Conservation (phyloP, 805 yeast genomes). For the Ascoidea rubescens region DNA sequence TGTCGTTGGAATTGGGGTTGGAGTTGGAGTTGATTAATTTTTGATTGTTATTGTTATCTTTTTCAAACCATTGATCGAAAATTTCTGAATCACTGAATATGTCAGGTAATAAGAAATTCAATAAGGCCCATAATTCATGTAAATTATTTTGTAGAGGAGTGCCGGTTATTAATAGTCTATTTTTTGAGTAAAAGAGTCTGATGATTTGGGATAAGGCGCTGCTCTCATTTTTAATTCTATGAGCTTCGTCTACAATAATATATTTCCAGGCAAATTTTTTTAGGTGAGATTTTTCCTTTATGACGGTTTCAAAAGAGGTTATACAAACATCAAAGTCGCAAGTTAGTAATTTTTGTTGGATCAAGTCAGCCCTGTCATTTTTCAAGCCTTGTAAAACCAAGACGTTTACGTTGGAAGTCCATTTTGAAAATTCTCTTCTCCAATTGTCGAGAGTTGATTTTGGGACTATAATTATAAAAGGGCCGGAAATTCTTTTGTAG, state of each 20-base stretch:
- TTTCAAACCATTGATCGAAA: constrained; percentile 62
- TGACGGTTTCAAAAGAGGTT: constrained; percentile 66
- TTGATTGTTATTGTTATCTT: constrained; percentile 10
- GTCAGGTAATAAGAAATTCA: constrained; percentile 67
- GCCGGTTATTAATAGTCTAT: constrained; percentile 65
- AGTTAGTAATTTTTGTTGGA: constrained; percentile 32
- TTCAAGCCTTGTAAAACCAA: constrained; percentile 65
- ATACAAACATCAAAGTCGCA: constrained; percentile 64
- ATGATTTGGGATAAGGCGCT: constrained; percentile 60
- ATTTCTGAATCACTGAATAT: constrained; percentile 60
- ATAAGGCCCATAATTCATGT: constrained; percentile 71
- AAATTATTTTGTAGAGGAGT: constrained; percentile 72
- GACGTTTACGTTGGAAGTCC: constrained; percentile 72
- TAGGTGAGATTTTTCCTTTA: constrained; percentile 55
- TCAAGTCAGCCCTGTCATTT: constrained; percentile 43
- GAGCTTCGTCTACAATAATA: constrained; percentile 73
- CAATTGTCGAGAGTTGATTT: constrained; percentile 74
- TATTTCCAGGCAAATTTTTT: constrained; percentile 64
- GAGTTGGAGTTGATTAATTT: not conserved
- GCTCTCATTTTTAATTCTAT: constrained; percentile 69
- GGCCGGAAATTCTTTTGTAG: constrained; percentile 46
- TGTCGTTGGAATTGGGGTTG: constrained; percentile 20
- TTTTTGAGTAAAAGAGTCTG: constrained; percentile 55
- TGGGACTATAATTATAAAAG: constrained; percentile 66
- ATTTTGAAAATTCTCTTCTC: constrained; percentile 60